These are phyloP conservation scores for Lecanicillium sp. DNA, from an alignment of 2,329 filamentous ascomycete genomes.

Conservation along the genomic window DNA sequence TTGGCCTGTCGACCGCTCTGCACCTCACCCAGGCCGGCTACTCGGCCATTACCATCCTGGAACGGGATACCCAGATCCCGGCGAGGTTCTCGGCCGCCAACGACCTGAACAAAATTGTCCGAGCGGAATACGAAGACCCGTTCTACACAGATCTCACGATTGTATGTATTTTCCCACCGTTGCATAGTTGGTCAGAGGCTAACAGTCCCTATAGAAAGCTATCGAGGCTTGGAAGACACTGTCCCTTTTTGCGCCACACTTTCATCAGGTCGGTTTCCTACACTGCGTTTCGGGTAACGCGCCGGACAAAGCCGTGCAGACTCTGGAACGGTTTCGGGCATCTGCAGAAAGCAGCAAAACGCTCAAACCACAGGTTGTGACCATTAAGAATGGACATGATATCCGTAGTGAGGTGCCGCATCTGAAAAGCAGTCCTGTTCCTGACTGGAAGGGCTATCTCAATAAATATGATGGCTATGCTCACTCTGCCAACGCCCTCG, in stretches of 20 bases:
- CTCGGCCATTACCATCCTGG: constrained; percentile 38
- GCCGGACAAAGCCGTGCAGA: constrained; percentile 36
- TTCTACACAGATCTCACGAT: constrained; percentile 49
- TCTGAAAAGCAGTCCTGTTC: constrained; percentile 37
- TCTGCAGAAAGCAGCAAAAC: too few species aligned
- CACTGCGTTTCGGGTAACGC: constrained; percentile 41
- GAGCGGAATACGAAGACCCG: constrained; percentile 49
- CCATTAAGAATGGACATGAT: constrained; percentile 21
- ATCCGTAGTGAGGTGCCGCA: constrained; percentile 28
- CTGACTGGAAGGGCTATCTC: constrained; percentile 50
- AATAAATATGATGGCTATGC: constrained; percentile 51
- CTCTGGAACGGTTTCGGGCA: constrained; percentile 31
- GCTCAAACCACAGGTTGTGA: constrained; percentile 31
- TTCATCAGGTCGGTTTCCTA: constrained; percentile 31
- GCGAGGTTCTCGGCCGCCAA: constrained; percentile 45
- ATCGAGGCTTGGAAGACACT: constrained; percentile 42
- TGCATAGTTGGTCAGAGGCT: background rate
- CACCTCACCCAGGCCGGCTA: constrained; percentile 37
- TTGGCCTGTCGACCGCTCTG: constrained; percentile 41
- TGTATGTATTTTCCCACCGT: constrained; percentile 29
- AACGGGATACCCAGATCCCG: constrained; percentile 30
- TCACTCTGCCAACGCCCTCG: constrained; percentile 44
- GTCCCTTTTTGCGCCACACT: constrained; percentile 44
- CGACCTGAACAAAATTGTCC: constrained; percentile 55
- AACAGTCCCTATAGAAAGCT: constrained; percentile 26